Evolutionary conservation across 2,329 filamentous ascomycete species (phyloP), one percentile per base, ranked within the genome.

Genomic region (Graphiopsis chlorocephala): DNA sequence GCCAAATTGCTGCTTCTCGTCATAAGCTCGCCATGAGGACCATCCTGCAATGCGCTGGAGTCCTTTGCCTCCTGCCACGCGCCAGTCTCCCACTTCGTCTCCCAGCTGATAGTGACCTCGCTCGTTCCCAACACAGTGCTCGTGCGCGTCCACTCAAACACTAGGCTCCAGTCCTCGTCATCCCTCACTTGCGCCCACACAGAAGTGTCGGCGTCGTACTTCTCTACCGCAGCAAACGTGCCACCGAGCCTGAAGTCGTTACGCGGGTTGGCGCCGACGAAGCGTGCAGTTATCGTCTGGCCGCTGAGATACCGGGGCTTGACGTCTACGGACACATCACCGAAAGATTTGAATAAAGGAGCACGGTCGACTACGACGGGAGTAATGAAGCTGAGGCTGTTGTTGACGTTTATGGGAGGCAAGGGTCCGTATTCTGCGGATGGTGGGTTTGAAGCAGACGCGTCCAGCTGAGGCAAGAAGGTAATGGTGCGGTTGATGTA

Each of bases 221-320:
- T 82, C 80, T 97, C 93, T 0, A 97, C 85, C 0, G 90, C 86
- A 0, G 89, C 89, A 76, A 88, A 97, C 0, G 92, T 96, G 2
- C 83, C 84, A 72, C 91, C 93, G 1, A 92, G 86, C 1, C 88
- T 86, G 31, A 97, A 85, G 68, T 97, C 90, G 76, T 97, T 97
- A 31, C 94, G 86, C 17, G 94, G 94, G 72, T 97, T 97, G 0
- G 93, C 93, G 17, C 89, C 94, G 2, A 94, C 86, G 76, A 97
- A 97, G 0, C 83, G 87, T 0, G 84, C 89, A 17, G 80, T 84
- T 57, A 93, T 86, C 4, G 81, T 80, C 33, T 85, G 83, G 3
- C 92, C 91, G 10, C 84, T 78, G 0, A 77, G 68, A 12, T 83
- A 73, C 0, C 78, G 73, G 1, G 85, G 82, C 56, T 89, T 83